A percentile compares a stretch with the other conserved stretches of the same genome.
phyloP scores from a whole-genome alignment of 2,329 filamentous ascomycete species.

The Rosellinia necatrix region DNA sequence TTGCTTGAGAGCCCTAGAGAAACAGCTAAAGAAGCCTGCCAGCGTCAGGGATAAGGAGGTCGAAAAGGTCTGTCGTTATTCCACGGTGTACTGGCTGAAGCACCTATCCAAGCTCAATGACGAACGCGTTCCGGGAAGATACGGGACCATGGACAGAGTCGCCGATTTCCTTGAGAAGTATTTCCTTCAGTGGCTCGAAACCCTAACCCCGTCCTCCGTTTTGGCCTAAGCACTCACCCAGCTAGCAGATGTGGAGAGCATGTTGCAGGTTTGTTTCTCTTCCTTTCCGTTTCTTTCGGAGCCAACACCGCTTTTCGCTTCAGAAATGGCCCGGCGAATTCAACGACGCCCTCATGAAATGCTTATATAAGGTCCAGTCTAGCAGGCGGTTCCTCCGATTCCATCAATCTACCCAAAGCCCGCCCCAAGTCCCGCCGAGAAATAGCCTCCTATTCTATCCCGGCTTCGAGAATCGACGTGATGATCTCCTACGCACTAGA shows the following conservation, averaged over 20 bases:
- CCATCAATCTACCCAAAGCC: not conserved
- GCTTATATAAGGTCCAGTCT: not conserved
- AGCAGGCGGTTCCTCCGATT: not conserved
- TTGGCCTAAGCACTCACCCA: not conserved
- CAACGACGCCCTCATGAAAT: not conserved
- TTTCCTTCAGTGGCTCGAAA: not conserved
- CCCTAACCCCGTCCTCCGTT: not conserved
- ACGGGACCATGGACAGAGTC: not conserved
- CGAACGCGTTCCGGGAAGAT: not conserved
- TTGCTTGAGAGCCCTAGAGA: not conserved
- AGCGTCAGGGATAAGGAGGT: not conserved
- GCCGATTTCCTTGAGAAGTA: not conserved
- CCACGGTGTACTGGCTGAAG: not conserved
- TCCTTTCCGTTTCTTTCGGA: not conserved
- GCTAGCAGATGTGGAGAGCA: not conserved
- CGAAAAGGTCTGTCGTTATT: not conserved
- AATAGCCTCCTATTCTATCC: not conserved
- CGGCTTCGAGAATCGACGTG: not conserved
- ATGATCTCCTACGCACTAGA: not conserved
- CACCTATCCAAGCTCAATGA: not conserved
- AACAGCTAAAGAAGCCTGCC: not conserved
- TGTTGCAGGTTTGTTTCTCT: not conserved
- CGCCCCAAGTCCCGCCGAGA: not conserved
- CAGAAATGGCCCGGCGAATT: not conserved
- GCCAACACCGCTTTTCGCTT: not conserved